Evolutionary conservation across 495 filamentous ascomycete species (phyloP), one percentile per base, ranked within the genome.

Genomic region (Lasiosphaeria ovina): DNA sequence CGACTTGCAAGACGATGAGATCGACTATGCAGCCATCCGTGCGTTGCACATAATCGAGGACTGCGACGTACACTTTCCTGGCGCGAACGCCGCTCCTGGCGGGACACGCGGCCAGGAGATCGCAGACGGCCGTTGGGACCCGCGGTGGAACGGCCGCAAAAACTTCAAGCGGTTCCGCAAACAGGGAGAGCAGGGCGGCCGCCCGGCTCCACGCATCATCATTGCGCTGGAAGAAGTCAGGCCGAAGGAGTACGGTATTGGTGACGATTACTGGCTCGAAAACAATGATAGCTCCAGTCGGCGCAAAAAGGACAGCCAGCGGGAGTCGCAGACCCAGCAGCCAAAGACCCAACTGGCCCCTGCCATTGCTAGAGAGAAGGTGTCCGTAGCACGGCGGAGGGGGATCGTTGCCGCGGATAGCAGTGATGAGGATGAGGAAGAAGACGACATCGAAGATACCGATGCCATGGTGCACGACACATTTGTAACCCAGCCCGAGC

Each of bases 101-200:
- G 55, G 68, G 67, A 65, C 55, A 17, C 70, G 76, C 31, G 74
- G 77, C 56, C 71, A 73, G 58, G 76, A 76, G 49, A 74, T 77
- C 50, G 77, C 68, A 3, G 80, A 81, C 55, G 81, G 83, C 9
- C 83, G 92, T 31, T 97, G 95, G 94, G 86, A 97, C 66, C 87
- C 91, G 3, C 78, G 80, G 40, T 98, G 95, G 95, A 96, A 97
- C 68, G 94, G 95, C 0, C 84, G 93, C 6, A 95, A 92, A 75
- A 98, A 98, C 65, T 98, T 97, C 79, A 98, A 98, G 73, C 87
- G 84, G 63, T 98, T 98, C 64, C 82, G 85, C 4, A 83, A 85
- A 58, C 82, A 84, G 51, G 85, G 83, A 3, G 85, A 81, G 3
- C 9, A 62, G 0, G 79, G 79, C 1, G 74, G 79, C 6, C 69